These are phyloP conservation scores for Leccinum subgranulosum DNA, from an alignment of 768 basidiomycete genomes.

Conservation along the genomic window DNA sequence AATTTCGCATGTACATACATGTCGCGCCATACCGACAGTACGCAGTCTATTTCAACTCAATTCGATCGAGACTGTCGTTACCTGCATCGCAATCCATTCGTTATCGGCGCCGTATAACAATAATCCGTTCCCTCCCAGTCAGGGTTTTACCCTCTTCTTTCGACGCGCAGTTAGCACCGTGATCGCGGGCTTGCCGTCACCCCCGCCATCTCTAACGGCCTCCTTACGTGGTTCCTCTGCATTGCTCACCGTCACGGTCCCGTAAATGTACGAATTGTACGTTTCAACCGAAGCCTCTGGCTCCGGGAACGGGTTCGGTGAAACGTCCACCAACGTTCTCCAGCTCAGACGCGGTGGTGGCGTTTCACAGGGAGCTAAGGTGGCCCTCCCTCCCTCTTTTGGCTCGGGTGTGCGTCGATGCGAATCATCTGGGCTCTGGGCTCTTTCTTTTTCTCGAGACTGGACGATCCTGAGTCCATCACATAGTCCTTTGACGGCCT, in stretches of 20 bases:
- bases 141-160: slow-evolving; percentile 40
- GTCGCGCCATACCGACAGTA: neutral
- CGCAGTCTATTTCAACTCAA: slow-evolving; percentile 9
- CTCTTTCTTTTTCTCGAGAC: slow-evolving; percentile 1
- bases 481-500: slow-evolving; percentile 66
- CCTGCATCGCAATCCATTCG: neutral
- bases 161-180: slow-evolving; percentile 62
- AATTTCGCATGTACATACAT: slow-evolving; percentile 3
- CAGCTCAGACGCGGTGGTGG: slow-evolving; percentile 40
- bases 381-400: slow-evolving; percentile 13
- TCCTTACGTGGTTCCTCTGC: slow-evolving; percentile 30
- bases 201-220: slow-evolving; percentile 4
- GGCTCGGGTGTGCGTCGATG: slow-evolving; percentile 44
- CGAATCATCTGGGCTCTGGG: slow-evolving; percentile 20
- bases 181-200: slow-evolving; percentile 32
- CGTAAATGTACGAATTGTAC: slow-evolving; percentile 60
- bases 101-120: slow-evolving; percentile 4
- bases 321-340: slow-evolving; percentile 40
- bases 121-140: neutral
- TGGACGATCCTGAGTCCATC: slow-evolving; percentile 49
- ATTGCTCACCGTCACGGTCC: slow-evolving; percentile 53
- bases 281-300: slow-evolving; percentile 60
- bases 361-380: slow-evolving; percentile 48
- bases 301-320: slow-evolving; percentile 68
- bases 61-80: neutral